These are phyloP conservation scores for Pythium coloratum DNA, from an alignment of 352 stramenopile genomes.

Conservation along the genomic window DNA sequence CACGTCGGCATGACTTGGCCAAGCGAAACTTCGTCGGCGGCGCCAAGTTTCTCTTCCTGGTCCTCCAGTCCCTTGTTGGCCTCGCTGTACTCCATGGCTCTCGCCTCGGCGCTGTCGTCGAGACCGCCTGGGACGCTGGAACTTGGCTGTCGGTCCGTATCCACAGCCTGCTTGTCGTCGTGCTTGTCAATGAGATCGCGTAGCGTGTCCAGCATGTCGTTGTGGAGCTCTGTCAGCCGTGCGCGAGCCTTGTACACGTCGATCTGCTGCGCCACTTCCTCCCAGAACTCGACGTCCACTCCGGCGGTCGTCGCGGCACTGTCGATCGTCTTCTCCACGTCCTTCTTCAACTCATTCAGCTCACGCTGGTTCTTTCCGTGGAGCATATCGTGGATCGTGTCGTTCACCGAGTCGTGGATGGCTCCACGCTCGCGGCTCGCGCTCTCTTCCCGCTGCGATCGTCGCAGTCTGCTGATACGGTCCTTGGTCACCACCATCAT, in stretches of 20 bases:
- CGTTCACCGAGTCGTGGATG: constrained; percentile 84
- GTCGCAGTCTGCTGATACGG: constrained; percentile 54
- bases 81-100: constrained; percentile 65
- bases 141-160: constrained; percentile 25
- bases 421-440: constrained; percentile 63
- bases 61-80: constrained; percentile 66
- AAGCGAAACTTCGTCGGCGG: constrained; percentile 90
- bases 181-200: constrained; percentile 90
- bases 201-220: constrained; percentile 93
- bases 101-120: constrained; percentile 67
- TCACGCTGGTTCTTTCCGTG: constrained; percentile 62
- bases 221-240: constrained; percentile 89
- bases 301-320: constrained; percentile 51
- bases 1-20: constrained; percentile 69
- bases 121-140: constrained; percentile 9
- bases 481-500: constrained; percentile 82
- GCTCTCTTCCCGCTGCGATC: constrained; percentile 59
- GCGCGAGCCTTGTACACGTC: constrained; percentile 90
- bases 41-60: constrained; percentile 78
- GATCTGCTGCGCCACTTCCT: constrained; percentile 91
- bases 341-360: constrained; percentile 49
- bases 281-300: constrained; percentile 94
- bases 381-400: constrained; percentile 91
- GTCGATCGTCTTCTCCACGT: constrained; percentile 71
- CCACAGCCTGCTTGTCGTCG: constrained; percentile 46